Evolutionary conservation across 306 rosid species (phyloP).

Genomic region (Chamaecrista fasciculata): DNA sequence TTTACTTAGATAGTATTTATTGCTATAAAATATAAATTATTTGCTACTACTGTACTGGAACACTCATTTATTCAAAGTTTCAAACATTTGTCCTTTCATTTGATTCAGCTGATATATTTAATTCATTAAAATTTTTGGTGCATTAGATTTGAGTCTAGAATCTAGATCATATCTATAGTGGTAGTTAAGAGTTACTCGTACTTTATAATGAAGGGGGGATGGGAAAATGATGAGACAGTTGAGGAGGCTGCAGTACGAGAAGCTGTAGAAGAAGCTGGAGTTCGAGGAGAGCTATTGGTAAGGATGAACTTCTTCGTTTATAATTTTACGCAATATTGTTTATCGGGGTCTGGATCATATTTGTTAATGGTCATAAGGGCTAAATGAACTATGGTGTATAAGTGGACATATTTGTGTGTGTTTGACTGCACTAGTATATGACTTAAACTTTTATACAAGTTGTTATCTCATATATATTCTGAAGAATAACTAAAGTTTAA

Average conservation of each 20-base stretch:
- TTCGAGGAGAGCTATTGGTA: slow-evolving; percentile 58
- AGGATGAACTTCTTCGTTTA: not conserved
- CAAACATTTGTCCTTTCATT: not conserved
- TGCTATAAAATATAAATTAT: not conserved
- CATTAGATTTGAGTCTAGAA: not conserved
- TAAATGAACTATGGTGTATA: not conserved
- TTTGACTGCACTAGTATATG: not conserved
- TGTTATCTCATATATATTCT: not conserved
- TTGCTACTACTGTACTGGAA: not conserved
- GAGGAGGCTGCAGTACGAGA: slow-evolving; percentile 58
- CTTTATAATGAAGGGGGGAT: slow-evolving; percentile 45
- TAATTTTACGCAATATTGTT: not conserved
- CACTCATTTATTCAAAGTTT: not conserved
- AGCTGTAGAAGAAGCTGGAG: slow-evolving; percentile 64
- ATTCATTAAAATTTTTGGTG: not conserved
- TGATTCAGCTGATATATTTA: not conserved
- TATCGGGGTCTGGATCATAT: not conserved
- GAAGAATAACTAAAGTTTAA: not conserved
- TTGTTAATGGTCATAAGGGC: not conserved
- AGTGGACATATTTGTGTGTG: not conserved
- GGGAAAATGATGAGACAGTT: slow-evolving; percentile 64
- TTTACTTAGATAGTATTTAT: not conserved
- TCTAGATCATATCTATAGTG: not conserved
- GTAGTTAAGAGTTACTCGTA: not conserved
- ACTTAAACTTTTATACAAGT: not conserved